Evolutionary conservation across 2,329 filamentous ascomycete genomes (phyloP).

Genomic region (Huntiella bhutanensis): DNA sequence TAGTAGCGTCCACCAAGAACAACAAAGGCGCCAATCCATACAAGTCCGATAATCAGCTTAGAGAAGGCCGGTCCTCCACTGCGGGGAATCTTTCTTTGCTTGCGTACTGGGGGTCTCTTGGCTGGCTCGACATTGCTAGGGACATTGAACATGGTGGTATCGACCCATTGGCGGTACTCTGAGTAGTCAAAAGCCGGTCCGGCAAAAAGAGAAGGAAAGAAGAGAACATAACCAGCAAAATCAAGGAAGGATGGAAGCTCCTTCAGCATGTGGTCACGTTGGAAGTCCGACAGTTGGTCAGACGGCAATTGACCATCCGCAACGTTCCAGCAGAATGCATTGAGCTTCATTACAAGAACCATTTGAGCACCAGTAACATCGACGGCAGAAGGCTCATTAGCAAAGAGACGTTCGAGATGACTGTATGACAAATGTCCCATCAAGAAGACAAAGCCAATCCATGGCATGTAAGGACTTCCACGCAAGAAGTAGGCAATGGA

Average conservation of each 20-base stretch:
- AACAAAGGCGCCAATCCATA: constrained; percentile 67
- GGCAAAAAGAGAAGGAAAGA: constrained; percentile 79
- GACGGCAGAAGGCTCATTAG: constrained; percentile 43
- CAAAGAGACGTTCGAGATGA: constrained; percentile 65
- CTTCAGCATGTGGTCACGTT: constrained; percentile 62
- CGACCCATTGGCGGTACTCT: constrained; percentile 83
- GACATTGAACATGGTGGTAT: constrained; percentile 84
- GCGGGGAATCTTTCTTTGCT: constrained; percentile 79
- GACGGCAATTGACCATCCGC: constrained; percentile 73
- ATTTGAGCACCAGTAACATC: constrained; percentile 95
- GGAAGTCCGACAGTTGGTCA: constrained; percentile 64
- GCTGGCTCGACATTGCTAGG: constrained; percentile 64
- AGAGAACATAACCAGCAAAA: constrained; percentile 78
- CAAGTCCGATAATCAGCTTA: constrained; percentile 54
- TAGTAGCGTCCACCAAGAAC: constrained; percentile 51
- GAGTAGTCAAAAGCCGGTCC: constrained; percentile 89
- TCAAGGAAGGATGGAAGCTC: constrained; percentile 60
- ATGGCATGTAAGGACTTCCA: constrained; percentile 81
- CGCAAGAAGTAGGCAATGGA: constrained; percentile 65
- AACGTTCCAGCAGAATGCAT: constrained; percentile 94
- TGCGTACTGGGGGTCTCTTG: constrained; percentile 69
- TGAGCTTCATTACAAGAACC: constrained; percentile 96
- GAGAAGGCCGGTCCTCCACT: constrained; percentile 68
- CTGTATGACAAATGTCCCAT: constrained; percentile 92
- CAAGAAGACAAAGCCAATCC: constrained; percentile 80